Evolutionary conservation across 179 eudicot genomes (phyloP), one percentile per base, ranked within the genome.

Genomic region (Spinacia oleracea): DNA sequence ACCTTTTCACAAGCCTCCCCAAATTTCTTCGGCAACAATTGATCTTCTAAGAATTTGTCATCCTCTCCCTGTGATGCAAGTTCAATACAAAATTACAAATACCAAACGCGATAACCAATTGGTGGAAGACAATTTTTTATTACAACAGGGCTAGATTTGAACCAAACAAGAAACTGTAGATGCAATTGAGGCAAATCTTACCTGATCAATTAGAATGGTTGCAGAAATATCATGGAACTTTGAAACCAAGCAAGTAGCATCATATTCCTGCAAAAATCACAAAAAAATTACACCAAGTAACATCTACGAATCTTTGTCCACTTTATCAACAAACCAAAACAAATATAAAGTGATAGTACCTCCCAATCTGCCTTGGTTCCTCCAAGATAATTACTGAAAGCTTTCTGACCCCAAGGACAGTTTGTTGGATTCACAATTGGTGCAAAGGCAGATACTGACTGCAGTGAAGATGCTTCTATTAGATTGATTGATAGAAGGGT

Each of bases 321-420:
- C 25, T 18, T 62, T 4, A 55, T 50, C 15, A 66, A 68, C 56
- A 74, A 46, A 31, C 62, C 46, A 80, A n/a, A 48, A 73, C 21
- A 56, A n/a, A n/a, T n/a, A n/a, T n/a, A n/a, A 64, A 29, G 32
- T 66, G 8, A 40, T 11, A 62, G 73, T 90, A 92, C 98, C 97
- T 92, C 98, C 99, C 98, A 96, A 40, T 87, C 92, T 82, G 88
- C 87, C 88, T 87, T 92, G 65, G 91, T 87, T 79, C 66, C 96
- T 72, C 98, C 96, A 82, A 96, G 79, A 86, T 96, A 96, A 84
- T 96, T 96, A 69, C 90, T 75, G 84, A 96, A 96, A 82, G 99
- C 99, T 77, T 96, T 96, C 85, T 93, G 96, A 27, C 99, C 99
- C 99, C 99, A 96, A 27, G 98, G 93, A 70, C 98, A 96, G 76